Base-by-base conservation (phyloP, 106 monocot genomes). In the Hemerocallis citrina region DNA sequence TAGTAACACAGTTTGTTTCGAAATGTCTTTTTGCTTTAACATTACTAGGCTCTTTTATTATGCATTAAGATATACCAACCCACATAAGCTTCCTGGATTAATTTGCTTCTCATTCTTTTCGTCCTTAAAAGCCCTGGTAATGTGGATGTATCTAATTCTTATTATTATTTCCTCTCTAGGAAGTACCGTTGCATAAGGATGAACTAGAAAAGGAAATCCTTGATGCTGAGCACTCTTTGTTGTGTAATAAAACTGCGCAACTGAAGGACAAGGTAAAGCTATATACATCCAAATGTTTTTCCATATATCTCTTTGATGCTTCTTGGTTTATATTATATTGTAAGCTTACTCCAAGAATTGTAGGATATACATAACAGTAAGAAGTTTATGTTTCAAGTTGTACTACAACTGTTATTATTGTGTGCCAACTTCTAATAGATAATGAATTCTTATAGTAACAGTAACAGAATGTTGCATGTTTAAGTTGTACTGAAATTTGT, bases 171-270 rank as follows among this genome's bases (percentile, higher is more conserved):
- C 55, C 52, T 64, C 15, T 72, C 28, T 63, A 86, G 86, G 35
- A 46, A 40, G 74, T 72, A 49, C 59, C 70, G 34, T 58, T 72
- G 68, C 76, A 67, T 51, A 74, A 71, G 59, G 66, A 70, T 34
- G 68, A 69, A 63, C 37, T 82, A 9, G 79, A 91, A 63, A 57
- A 69, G 59, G 87, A 79, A 63, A 68, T 91, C 40, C 66, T 91
- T 57, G 86, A 83, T 65, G 86, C 91, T n/a, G 91, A 91, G 38
- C 79, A 82, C 62, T 74, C 91, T 59, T 65, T 91, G 57, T 49
- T 72, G 43, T 76, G 71, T 69, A 82, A 83, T 54, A 91, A 86
- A 68, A 74, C 86, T 62, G 41, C 56, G 7, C 68, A 60, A 24
- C 62, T 86, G 44, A 82, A 91, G 54, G 91, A 86, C 42, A 91